Evolutionary conservation across 257 asterid genomes (phyloP).

Genomic region (Parsonsia alboflavescens): DNA sequence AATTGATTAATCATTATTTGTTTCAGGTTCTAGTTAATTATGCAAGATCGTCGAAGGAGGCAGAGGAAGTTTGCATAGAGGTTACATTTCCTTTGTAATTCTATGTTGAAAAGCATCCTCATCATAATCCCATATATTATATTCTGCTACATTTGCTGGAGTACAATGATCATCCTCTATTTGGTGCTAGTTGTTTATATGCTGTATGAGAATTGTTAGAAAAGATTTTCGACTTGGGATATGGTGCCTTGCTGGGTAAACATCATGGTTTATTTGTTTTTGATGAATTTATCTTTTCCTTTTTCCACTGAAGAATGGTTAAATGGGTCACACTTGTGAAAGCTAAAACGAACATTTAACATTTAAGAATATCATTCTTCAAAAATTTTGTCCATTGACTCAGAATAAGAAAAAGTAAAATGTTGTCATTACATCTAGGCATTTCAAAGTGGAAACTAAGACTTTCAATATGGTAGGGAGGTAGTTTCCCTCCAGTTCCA

Average conservation of each 20-base stretch:
- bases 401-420: neutral
- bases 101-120: neutral
- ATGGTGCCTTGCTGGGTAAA: neutral
- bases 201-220: neutral
- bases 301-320: neutral
- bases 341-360: neutral
- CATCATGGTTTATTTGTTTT: neutral
- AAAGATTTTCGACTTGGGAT: neutral
- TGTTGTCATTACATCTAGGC: neutral
- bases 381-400: neutral
- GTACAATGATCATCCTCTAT: neutral
- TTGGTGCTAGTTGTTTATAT: neutral
- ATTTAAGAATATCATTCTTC: neutral
- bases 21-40: conserved; percentile 89
- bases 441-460: neutral
- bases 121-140: neutral
- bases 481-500: neutral
- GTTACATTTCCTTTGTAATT: conserved; percentile 7
- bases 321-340: neutral
- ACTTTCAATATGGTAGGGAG: neutral
- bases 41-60: conserved; percentile 98
- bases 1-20: conserved; percentile 19
- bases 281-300: neutral
- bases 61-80: conserved; percentile 73
- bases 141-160: neutral